These are phyloP conservation scores for Kwoniella botswanensis DNA, from an alignment of 768 basidiomycete species.

Conservation along the genomic window DNA sequence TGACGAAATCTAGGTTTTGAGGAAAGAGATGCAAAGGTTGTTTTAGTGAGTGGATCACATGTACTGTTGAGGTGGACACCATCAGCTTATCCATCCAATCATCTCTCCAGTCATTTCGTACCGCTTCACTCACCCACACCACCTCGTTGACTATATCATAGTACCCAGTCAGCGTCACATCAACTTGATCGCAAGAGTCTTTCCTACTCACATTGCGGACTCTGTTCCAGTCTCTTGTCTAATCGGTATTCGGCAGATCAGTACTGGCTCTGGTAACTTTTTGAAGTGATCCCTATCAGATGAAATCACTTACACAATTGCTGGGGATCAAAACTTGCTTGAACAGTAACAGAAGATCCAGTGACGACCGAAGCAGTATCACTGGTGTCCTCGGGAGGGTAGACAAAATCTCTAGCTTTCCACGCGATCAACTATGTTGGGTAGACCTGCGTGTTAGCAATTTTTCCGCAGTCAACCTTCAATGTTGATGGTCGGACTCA, in stretches of 20 bases:
- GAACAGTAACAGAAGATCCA: background rate
- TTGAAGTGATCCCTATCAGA: background rate
- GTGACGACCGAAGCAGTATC: constrained; percentile 15
- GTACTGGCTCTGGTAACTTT: too few relatives aligned
- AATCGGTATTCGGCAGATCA: too few relatives aligned
- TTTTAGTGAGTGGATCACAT: too few relatives aligned
- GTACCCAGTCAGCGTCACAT: background rate
- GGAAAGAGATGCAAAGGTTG: too few relatives aligned
- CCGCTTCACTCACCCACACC: constrained; percentile 25
- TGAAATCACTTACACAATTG: constrained; percentile 14
- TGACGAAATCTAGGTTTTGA: too few relatives aligned
- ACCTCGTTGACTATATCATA: constrained; percentile 32
- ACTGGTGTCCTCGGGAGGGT: constrained; percentile 13
- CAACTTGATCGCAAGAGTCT: too few relatives aligned
- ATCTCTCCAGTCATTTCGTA: too few relatives aligned
- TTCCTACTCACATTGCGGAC: too few relatives aligned
- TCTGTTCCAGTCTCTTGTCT: too few relatives aligned
- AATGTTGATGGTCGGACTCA: constrained; percentile 1
- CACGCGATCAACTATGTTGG: constrained; percentile 23
- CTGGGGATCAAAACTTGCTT: constrained; percentile 25
- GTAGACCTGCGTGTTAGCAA: background rate
- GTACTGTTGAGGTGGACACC: too few relatives aligned
- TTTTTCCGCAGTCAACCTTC: background rate
- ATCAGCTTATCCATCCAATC: too few relatives aligned
- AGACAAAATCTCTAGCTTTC: constrained; percentile 24